Evolutionary conservation across 163 green algal species (phyloP).

Genomic region (Trebouxia gelatinosa): DNA sequence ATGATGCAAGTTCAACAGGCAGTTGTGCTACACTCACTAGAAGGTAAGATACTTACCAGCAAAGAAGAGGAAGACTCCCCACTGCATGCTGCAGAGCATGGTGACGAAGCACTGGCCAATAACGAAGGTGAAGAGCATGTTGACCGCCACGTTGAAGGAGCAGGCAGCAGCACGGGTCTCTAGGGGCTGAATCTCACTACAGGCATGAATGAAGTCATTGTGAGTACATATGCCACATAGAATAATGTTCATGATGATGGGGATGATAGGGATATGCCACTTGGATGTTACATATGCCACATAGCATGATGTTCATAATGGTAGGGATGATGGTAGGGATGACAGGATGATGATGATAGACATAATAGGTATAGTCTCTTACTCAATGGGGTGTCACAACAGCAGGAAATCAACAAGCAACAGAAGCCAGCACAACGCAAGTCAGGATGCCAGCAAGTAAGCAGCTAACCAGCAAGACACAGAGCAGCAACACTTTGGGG

Average conservation of each 20-base stretch:
- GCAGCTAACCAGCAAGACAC: not conserved
- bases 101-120: conserved; percentile 76
- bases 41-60: conserved; percentile 35
- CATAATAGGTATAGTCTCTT: too few species aligned
- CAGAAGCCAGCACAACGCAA: not conserved
- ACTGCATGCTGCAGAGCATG: conserved; percentile 75
- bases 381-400: too few species aligned
- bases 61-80: conserved; percentile 81
- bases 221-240: too few species aligned
- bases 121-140: conserved; percentile 77
- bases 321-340: too few species aligned
- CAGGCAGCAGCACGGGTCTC: conserved; percentile 57
- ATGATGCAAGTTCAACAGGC: too few species aligned
- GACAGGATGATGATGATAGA: too few species aligned
- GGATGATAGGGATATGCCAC: too few species aligned
- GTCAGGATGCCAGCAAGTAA: not conserved
- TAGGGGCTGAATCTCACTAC: conserved; percentile 60
- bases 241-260: too few species aligned
- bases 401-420: conserved; percentile 36
- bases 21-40: too few species aligned
- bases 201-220: too few species aligned
- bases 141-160: conserved; percentile 50
- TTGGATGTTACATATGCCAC: too few species aligned
- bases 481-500: not conserved
- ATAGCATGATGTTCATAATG: too few species aligned